These are phyloP conservation scores for Acacia confusa DNA, from an alignment of 306 rosid species.

Conservation along the genomic window DNA sequence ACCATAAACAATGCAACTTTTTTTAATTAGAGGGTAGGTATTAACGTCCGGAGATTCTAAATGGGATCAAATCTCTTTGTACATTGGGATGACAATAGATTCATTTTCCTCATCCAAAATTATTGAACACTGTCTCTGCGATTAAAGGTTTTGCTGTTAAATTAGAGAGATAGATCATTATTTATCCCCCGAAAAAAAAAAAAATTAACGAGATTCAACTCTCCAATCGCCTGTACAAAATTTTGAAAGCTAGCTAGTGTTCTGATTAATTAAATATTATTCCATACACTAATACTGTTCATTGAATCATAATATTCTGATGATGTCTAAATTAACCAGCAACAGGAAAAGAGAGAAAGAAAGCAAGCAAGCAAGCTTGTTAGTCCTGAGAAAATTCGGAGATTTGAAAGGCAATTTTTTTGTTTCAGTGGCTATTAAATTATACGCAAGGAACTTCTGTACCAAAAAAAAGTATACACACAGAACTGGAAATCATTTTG, in stretches of 20 bases:
- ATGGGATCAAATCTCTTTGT: background rate
- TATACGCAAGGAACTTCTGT: background rate
- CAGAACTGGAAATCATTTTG: background rate
- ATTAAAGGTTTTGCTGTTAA: background rate
- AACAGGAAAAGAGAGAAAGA: background rate
- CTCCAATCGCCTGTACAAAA: background rate
- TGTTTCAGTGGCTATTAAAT: background rate
- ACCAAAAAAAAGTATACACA: background rate
- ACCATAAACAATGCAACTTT: too few species aligned
- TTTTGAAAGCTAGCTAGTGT: background rate
- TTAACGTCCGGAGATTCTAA: too few species aligned
- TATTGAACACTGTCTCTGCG: background rate
- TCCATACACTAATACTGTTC: background rate
- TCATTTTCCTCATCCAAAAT: background rate
- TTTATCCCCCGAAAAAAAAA: background rate
- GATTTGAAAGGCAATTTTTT: background rate
- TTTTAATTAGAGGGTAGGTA: too few species aligned
- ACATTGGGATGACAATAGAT: background rate
- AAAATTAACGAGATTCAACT: background rate
- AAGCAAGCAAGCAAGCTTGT: background rate
- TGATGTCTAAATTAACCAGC: background rate
- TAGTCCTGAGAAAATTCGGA: background rate
- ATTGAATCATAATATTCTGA: background rate
- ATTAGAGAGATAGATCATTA: background rate
- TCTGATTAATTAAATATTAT: background rate